A percentile compares a stretch with the other conserved stretches of the same genome.
Conservation (phyloP, 2,329 filamentous ascomycete genomes). For the Penicillium brasilianum region DNA sequence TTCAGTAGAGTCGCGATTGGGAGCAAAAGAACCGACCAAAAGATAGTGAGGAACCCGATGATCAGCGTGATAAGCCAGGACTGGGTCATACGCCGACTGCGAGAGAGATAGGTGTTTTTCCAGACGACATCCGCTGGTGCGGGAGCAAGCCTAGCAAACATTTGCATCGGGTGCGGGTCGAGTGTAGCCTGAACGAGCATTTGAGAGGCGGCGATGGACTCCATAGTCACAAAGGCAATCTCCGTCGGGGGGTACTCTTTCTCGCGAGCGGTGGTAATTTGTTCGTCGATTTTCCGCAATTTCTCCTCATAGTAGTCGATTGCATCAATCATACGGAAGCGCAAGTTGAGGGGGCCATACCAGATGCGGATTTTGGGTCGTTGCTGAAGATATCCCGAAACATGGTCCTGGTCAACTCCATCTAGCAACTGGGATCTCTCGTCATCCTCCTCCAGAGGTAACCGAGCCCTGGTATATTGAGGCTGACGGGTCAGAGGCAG, state of each 20-base stretch:
- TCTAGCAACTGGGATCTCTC: constrained; percentile 65
- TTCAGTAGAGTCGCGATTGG: constrained; percentile 80
- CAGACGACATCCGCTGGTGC: constrained; percentile 93
- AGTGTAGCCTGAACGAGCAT: constrained; percentile 96
- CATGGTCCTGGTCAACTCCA: constrained; percentile 46
- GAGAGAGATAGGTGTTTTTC: constrained; percentile 86
- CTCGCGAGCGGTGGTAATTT: constrained; percentile 71
- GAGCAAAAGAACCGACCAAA: constrained; percentile 85
- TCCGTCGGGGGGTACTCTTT: constrained; percentile 79
- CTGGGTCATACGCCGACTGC: constrained; percentile 72
- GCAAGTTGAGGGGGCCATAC: constrained; percentile 76
- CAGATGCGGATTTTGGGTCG: constrained; percentile 75
- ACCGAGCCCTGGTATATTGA: constrained; percentile 41
- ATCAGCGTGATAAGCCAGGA: constrained; percentile 83
- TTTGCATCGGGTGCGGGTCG: constrained; percentile 82
- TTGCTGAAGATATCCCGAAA: constrained; percentile 51
- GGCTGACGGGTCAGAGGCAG: constrained; percentile 58
- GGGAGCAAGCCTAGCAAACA: constrained; percentile 84
- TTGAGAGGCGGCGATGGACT: constrained; percentile 87
- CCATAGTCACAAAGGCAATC: constrained; percentile 95
- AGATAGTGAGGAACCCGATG: constrained; percentile 80
- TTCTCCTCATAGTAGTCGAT: constrained; percentile 94
- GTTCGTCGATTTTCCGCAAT: constrained; percentile 76
- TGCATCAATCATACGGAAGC: constrained; percentile 77
- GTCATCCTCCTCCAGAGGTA: constrained; percentile 55